A percentile compares a stretch with the other conserved stretches of the same genome.
phyloP scores from a whole-genome alignment of 2,329 filamentous ascomycete species.

The Phialophora chinensis region DNA sequence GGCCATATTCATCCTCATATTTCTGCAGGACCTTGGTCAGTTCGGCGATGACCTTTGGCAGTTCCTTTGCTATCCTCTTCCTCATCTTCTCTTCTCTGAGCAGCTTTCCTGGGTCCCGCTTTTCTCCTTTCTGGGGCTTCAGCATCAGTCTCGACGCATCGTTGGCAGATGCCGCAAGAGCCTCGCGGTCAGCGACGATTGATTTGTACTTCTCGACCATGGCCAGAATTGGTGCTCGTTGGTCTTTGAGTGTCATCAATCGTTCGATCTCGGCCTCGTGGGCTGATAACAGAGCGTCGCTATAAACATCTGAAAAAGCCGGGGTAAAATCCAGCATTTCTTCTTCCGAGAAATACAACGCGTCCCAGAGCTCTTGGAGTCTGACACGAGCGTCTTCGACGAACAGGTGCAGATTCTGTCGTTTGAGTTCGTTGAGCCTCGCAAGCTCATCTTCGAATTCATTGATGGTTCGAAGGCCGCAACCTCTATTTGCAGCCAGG shows the following conservation, averaged over 20 bases:
- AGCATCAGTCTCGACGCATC: slow-evolving; percentile 93
- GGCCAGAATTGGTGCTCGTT: slow-evolving; percentile 81
- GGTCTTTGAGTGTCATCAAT: slow-evolving; percentile 80
- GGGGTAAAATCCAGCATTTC: slow-evolving; percentile 99
- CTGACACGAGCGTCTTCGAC: slow-evolving; percentile 91
- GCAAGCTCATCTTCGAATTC: slow-evolving; percentile 92
- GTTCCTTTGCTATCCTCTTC: slow-evolving; percentile 93
- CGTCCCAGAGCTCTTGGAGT: slow-evolving; percentile 94
- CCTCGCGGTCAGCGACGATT: slow-evolving; percentile 83
- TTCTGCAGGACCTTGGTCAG: slow-evolving; percentile 78
- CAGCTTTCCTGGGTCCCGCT: slow-evolving; percentile 90
- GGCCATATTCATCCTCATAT: slow-evolving; percentile 93
- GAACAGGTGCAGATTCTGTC: slow-evolving; percentile 92
- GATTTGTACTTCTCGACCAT: slow-evolving; percentile 83
- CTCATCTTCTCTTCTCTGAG: slow-evolving; percentile 98
- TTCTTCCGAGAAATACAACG: slow-evolving; percentile 91
- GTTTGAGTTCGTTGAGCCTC: slow-evolving; percentile 87
- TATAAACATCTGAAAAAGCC: slow-evolving; percentile 96
- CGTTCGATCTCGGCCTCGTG: slow-evolving; percentile 90
- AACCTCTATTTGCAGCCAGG: slow-evolving; percentile 84
- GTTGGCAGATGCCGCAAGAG: slow-evolving; percentile 87
- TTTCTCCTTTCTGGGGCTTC: slow-evolving; percentile 90
- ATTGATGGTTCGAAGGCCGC: slow-evolving; percentile 88
- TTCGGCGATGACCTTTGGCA: slow-evolving; percentile 89
- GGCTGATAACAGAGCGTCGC: slow-evolving; percentile 89